Conservation (phyloP, 805 yeast species). For the Saccharomycopsis oosterbeekiorum region DNA sequence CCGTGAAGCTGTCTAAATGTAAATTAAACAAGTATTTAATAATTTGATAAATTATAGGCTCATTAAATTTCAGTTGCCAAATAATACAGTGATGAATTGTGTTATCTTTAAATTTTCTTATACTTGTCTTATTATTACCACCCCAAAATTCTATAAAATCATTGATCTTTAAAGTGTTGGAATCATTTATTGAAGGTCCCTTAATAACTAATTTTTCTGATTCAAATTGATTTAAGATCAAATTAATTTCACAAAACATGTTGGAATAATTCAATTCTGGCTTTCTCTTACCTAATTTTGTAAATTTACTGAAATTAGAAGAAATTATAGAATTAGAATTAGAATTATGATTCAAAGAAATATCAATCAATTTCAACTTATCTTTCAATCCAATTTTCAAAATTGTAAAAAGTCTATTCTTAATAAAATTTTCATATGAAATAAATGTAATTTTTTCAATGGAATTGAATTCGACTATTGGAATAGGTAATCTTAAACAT, state of each 20-base stretch:
- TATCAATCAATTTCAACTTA: slow-evolving; percentile 24
- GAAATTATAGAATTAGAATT: slow-evolving; percentile 11
- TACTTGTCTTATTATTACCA: slow-evolving; percentile 45
- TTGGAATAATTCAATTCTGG: slow-evolving; percentile 29
- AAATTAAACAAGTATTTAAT: slow-evolving; percentile 50
- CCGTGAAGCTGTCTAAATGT: slow-evolving; percentile 45
- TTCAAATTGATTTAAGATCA: slow-evolving; percentile 59
- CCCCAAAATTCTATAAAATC: slow-evolving; percentile 89
- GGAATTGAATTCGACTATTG: slow-evolving; percentile 60
- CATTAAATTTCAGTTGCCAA: slow-evolving; percentile 52
- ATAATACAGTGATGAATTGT: slow-evolving; percentile 82
- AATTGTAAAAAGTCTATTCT: slow-evolving; percentile 49
- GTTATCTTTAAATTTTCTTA: slow-evolving; percentile 91
- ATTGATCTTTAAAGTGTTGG: slow-evolving; percentile 45
- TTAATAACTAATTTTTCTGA: slow-evolving; percentile 76
- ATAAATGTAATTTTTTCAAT: slow-evolving; percentile 62
- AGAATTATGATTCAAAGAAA: slow-evolving; percentile 14
- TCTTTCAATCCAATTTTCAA: slow-evolving; percentile 49
- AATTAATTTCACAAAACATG: slow-evolving; percentile 41
- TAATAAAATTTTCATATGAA: slow-evolving; percentile 56
- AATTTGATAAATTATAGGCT: slow-evolving; percentile 58
- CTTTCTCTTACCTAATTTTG: slow-evolving; percentile 37
- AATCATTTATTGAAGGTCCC: slow-evolving; percentile 46
- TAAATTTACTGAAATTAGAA: slow-evolving; percentile 4
- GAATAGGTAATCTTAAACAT: slow-evolving; percentile 40